A percentile compares a stretch with the other conserved stretches of the same genome.
These are phyloP conservation scores for Termitomyces titanicus DNA, from an alignment of 768 basidiomycete species.

Conservation along the genomic window DNA sequence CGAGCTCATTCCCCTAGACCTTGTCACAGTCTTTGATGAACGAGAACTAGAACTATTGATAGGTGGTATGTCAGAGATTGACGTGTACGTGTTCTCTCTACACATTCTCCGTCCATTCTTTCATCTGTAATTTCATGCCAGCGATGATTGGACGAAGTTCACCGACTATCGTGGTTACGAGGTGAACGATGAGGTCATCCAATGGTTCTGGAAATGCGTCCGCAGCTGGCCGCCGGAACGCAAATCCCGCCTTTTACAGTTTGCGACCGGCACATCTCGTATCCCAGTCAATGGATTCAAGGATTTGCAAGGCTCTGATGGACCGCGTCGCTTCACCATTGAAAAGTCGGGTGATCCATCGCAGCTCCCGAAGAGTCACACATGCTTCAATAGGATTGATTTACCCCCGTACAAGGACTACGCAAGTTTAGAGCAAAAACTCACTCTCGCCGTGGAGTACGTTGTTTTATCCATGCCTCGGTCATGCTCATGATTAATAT, in stretches of 20 bases:
- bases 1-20: conserved; percentile 96
- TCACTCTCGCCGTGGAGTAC: conserved; percentile 91
- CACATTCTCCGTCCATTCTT: neutral
- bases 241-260: conserved; percentile 94
- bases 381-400: conserved; percentile 96
- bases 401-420: conserved; percentile 98
- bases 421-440: conserved; percentile 89
- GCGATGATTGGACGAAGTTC: conserved; percentile 98
- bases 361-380: conserved; percentile 94
- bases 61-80: conserved; percentile 99
- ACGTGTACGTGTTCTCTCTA: conserved; percentile 65
- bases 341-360: conserved; percentile 98
- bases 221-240: conserved; percentile 97
- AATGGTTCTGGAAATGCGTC: conserved; percentile 99
- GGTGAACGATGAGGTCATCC: conserved; percentile 92
- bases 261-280: conserved; percentile 94
- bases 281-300: conserved; percentile 99
- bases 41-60: conserved; percentile 95
- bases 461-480: conserved; percentile 30
- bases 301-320: conserved; percentile 96
- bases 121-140: conserved; percentile 21
- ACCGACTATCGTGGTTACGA: conserved; percentile 98
- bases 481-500: conserved; percentile 12
- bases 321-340: conserved; percentile 95
- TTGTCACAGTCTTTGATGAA: conserved; percentile 98